A percentile compares a stretch with the other conserved stretches of the same genome.
phyloP scores from a whole-genome alignment of 2,329 filamentous ascomycete species.

The Talaromyces sp. region DNA sequence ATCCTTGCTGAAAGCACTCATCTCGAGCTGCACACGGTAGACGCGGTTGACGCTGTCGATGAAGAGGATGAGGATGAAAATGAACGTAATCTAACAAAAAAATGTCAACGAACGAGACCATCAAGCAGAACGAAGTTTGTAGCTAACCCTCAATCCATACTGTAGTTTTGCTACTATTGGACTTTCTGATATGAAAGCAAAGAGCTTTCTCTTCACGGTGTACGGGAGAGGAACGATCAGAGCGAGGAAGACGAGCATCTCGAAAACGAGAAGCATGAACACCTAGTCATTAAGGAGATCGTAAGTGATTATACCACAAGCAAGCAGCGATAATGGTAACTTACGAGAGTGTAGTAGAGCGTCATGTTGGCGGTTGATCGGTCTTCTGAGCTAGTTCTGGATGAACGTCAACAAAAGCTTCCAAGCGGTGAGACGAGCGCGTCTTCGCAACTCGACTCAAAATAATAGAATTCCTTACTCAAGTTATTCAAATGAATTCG shows the following conservation, averaged over 20 bases:
- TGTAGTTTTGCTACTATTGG: slow-evolving; percentile 84
- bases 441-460: background rate
- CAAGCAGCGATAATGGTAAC: slow-evolving; percentile 29
- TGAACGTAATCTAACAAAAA: slow-evolving; percentile 77
- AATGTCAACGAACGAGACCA: background rate
- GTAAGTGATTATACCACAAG: slow-evolving; percentile 4
- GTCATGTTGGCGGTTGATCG: slow-evolving; percentile 55
- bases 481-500: background rate
- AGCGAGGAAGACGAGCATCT: slow-evolving; percentile 52
- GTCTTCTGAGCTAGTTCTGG: slow-evolving; percentile 14
- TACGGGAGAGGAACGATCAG: slow-evolving; percentile 80
- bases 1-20: slow-evolving; percentile 69
- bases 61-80: slow-evolving; percentile 98
- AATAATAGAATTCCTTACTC: background rate
- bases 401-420: slow-evolving; percentile 15
- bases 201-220: slow-evolving; percentile 78
- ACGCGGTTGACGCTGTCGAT: slow-evolving; percentile 95
- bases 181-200: slow-evolving; percentile 93
- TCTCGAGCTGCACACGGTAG: slow-evolving; percentile 91
- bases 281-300: slow-evolving; percentile 38
- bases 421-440: background rate
- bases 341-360: slow-evolving; percentile 67
- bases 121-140: background rate
- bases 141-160: slow-evolving; percentile 83
- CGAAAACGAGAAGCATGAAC: slow-evolving; percentile 50